Base-by-base conservation (phyloP, 2,329 filamentous ascomycete species). In the Diplocarpon mali region DNA sequence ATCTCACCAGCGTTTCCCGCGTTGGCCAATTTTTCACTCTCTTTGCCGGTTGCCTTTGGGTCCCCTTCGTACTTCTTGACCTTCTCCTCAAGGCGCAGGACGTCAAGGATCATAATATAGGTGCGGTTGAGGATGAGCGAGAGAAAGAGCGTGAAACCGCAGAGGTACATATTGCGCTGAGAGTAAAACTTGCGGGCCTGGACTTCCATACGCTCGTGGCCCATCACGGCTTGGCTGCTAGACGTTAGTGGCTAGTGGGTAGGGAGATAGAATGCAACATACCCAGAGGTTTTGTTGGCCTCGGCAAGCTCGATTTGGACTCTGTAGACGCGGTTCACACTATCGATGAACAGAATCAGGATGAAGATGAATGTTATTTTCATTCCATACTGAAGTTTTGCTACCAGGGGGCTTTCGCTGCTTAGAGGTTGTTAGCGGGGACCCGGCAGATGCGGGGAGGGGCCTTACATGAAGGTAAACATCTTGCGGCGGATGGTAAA, bases 341-440 rank as follows among this genome's bases (percentile, higher is more conserved):
- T 95, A 70, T 98, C 92, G 60, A 96, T 78, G 69, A 98, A 98
- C 54, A 98, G 82, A 53, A 98, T 95, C 47, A 96, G 73, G 61
- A 98, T 96, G 71, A 98, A 98, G 63, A 98, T 90, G 64, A 98
- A 98, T 2, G 88, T 95, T 46, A 98, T 98, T 76, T 95, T 96
- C 70, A 98, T 75, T 60, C 88, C 90, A 71, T 98, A 95, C 72
- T 96, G 90, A 53, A 96, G 65, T 66, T 96, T 95, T 34, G 89
- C 92, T 47, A 98, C 76, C 42, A 80, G 50, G 0, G 74, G 58
- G 48, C 58, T 60, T 43, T 62, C 57, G 51, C 51, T 54, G 47
- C 57, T 60, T 40, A 37, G 40, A 14, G 39, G 38, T 36, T 50
- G 44, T 60, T 10, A 58, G 54, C 42, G 10, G 29, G 12, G n/a